Conservation (phyloP, 768 basidiomycete genomes). For the Glaciozyma martinii region DNA sequence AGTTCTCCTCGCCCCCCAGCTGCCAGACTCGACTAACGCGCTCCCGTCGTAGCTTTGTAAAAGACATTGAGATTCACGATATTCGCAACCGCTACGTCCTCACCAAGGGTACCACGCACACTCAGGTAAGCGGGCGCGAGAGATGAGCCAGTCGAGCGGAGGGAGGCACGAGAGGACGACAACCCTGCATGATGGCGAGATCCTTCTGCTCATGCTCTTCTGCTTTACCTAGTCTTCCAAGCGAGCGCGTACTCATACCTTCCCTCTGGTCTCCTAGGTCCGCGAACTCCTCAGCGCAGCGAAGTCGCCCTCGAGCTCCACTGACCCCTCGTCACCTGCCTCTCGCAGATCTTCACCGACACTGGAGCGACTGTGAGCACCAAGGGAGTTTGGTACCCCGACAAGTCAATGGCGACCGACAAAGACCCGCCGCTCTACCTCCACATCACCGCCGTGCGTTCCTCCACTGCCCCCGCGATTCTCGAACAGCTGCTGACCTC, state of each 20-base stretch:
- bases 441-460: slow-evolving; percentile 62
- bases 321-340: background rate
- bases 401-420: slow-evolving; percentile 78
- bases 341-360: slow-evolving; percentile 68
- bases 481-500: background rate
- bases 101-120: slow-evolving; percentile 85
- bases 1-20: slow-evolving; percentile 34
- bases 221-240: background rate
- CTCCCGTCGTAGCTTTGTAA: slow-evolving; percentile 52
- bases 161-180: background rate
- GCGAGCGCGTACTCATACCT: background rate
- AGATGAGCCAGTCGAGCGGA: background rate
- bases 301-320: background rate
- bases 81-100: slow-evolving; percentile 86
- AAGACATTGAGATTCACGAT: slow-evolving; percentile 96
- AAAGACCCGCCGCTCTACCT: slow-evolving; percentile 89
- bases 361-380: slow-evolving; percentile 89
- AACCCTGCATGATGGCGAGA: slow-evolving; percentile 4
- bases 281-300: background rate
- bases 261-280: background rate
- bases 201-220: slow-evolving; percentile 3
- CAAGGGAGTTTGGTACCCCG: slow-evolving; percentile 93
- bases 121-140: slow-evolving; percentile 54
- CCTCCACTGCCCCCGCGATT: background rate
- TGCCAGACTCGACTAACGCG: slow-evolving; percentile 43